phyloP scores from a whole-genome alignment of 129 eudicot genomes.

The Centella asiatica region DNA sequence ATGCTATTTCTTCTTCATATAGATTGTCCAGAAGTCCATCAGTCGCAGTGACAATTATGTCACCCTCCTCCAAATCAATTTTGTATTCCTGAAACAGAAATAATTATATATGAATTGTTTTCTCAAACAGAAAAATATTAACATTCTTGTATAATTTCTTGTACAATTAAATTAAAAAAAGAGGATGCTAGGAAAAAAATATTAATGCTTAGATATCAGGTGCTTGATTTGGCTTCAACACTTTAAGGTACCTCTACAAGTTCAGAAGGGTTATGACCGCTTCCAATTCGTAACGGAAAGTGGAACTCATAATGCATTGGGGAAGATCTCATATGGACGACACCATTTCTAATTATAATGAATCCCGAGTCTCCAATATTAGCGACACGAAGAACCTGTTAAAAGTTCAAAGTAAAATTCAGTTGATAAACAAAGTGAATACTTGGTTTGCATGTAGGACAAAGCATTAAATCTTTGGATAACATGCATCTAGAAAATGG shows the following conservation, averaged over 20 bases:
- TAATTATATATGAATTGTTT: not conserved
- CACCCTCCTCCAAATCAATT: constrained; percentile 66
- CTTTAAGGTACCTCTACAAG: constrained; percentile 64
- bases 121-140: not conserved
- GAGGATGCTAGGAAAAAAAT: no score
- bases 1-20: constrained; percentile 63
- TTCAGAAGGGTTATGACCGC: constrained; percentile 50
- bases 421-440: not conserved
- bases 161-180: no score
- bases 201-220: not conserved
- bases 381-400: constrained; percentile 75
- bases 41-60: constrained; percentile 65
- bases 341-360: constrained; percentile 55
- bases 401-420: constrained; percentile 4
- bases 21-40: constrained; percentile 93
- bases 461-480: not conserved
- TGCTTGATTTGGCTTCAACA: not conserved
- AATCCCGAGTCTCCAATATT: constrained; percentile 90
- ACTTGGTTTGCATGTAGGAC: not conserved
- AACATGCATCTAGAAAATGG: not conserved
- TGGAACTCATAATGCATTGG: constrained; percentile 70
- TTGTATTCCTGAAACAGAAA: constrained; percentile 36
- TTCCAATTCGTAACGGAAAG: constrained; percentile 53
- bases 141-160: no score
- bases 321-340: constrained; percentile 51